A percentile compares a stretch with the other conserved stretches of the same genome.
Evolutionary conservation across 129 eudicot genomes (phyloP).

Genomic region (carrot (Daucus carota)): DNA sequence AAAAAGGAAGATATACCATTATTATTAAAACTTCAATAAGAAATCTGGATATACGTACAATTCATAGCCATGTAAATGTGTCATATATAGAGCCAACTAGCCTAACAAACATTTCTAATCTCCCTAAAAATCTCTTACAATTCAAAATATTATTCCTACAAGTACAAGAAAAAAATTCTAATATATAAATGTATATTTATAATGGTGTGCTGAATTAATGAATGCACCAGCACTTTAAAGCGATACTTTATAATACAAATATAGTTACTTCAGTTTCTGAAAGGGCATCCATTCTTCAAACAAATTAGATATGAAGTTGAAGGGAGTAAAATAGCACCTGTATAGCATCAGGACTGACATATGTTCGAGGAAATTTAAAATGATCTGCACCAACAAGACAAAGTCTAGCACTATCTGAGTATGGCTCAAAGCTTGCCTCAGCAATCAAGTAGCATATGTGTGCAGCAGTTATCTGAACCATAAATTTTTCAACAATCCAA

Average conservation of each 20-base stretch:
- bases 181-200: background rate
- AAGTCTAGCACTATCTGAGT: slow-evolving; percentile 83
- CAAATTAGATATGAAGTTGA: background rate
- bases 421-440: slow-evolving; percentile 80
- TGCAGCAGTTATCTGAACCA: slow-evolving; percentile 73
- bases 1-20: too few relatives aligned
- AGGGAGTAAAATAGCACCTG: slow-evolving; percentile 47
- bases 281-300: background rate
- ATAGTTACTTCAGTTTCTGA: background rate
- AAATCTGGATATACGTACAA: too few relatives aligned
- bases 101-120: too few relatives aligned
- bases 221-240: background rate
- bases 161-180: background rate
- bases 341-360: slow-evolving; percentile 91
- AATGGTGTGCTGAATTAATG: background rate
- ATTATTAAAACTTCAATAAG: too few relatives aligned
- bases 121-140: too few relatives aligned
- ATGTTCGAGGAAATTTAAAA: slow-evolving; percentile 79
- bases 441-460: slow-evolving; percentile 97
- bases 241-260: background rate
- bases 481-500: background rate
- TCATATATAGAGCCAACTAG: too few relatives aligned
- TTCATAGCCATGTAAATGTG: too few relatives aligned
- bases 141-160: background rate
- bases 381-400: slow-evolving; percentile 98